phyloP scores from a whole-genome alignment of 192 early-diverging fungal species.

The Anaeromyces robustus region DNA sequence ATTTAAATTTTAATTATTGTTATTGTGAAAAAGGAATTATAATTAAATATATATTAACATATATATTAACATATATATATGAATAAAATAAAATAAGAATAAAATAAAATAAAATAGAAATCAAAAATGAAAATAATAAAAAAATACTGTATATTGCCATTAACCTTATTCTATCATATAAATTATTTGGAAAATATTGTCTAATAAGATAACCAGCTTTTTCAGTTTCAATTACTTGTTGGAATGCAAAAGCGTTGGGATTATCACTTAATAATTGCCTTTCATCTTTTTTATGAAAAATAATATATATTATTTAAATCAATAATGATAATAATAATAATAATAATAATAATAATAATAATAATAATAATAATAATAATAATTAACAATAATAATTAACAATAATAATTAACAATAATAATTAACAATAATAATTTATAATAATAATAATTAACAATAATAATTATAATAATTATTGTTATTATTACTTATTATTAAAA shows the following conservation, averaged over 20 bases:
- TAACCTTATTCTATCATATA: constrained; percentile 90
- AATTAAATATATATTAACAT: no score
- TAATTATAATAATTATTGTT: no score
- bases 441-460: no score
- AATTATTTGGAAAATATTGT: constrained; percentile 74
- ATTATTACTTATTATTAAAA: no score
- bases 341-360: neutral
- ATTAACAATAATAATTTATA: no score
- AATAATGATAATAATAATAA: neutral
- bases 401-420: no score
- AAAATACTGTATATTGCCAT: neutral
- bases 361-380: no score
- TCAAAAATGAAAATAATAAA: no score
- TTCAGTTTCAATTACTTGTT: constrained; percentile 73
- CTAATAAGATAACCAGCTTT: constrained; percentile 76
- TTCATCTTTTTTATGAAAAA: constrained; percentile 5
- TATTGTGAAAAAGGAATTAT: no score
- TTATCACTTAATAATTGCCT: constrained; percentile 34
- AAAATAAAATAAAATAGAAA: neutral
- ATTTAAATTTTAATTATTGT: neutral
- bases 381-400: no score
- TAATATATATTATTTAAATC: neutral
- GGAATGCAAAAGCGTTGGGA: constrained; percentile 65
- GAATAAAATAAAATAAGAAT: neutral
- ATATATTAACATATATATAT: no score